Percentiles rank a stretch among this genome's conserved stretches.
Conservation (phyloP, 768 basidiomycete species). For the Hysterangium stoloniferum region DNA sequence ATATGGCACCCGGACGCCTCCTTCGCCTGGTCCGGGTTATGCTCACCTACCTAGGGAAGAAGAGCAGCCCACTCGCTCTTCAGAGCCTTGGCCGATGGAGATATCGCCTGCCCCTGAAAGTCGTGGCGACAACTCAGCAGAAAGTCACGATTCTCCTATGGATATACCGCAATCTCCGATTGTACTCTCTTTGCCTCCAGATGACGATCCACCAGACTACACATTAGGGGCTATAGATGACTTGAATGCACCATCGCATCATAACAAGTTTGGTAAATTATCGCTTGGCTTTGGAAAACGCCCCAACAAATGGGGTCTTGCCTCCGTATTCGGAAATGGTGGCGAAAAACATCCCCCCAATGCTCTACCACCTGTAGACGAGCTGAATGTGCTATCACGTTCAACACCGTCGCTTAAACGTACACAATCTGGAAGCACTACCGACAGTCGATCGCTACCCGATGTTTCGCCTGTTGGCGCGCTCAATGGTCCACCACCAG, state of each 20-base stretch:
- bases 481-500: slow-evolving; percentile 6
- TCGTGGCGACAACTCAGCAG: not conserved
- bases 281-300: slow-evolving; percentile 64
- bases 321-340: slow-evolving; percentile 52
- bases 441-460: slow-evolving; percentile 54
- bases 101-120: slow-evolving; percentile 6
- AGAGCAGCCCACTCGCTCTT: slow-evolving; percentile 3
- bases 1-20: slow-evolving; percentile 4
- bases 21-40: slow-evolving; percentile 1
- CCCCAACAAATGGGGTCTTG: slow-evolving; percentile 54
- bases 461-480: slow-evolving; percentile 37
- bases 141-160: slow-evolving; percentile 11
- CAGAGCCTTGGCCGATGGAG: slow-evolving; percentile 8
- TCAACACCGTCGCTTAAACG: slow-evolving; percentile 68
- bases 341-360: slow-evolving; percentile 60
- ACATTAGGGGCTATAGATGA: slow-evolving; percentile 22
- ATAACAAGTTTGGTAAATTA: slow-evolving; percentile 50
- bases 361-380: slow-evolving; percentile 63
- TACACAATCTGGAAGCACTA: slow-evolving; percentile 64
- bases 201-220: slow-evolving; percentile 18
- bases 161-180: slow-evolving; percentile 10
- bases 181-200: slow-evolving; percentile 10
- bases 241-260: slow-evolving; percentile 13
- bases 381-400: slow-evolving; percentile 47
- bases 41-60: not conserved